Evolutionary conservation across 1,139 yeast species (phyloP).

Genomic region (Kodamaea arcana): DNA sequence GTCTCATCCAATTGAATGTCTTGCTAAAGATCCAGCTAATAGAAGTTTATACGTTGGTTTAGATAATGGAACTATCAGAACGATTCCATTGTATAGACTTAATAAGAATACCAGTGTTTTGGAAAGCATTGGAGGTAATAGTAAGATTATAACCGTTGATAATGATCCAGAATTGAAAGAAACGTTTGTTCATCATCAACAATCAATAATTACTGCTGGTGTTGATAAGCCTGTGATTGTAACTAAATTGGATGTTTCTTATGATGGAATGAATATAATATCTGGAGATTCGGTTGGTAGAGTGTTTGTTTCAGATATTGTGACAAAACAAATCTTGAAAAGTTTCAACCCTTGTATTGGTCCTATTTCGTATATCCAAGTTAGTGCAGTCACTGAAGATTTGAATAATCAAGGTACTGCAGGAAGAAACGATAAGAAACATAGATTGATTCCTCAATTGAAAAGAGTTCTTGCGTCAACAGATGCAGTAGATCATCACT

Average conservation of each 20-base stretch:
- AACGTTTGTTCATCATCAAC: constrained; percentile 59
- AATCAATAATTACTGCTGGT: constrained; percentile 7
- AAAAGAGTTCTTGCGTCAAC: constrained; percentile 52
- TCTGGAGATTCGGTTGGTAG: constrained; percentile 75
- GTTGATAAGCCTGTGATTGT: constrained; percentile 22
- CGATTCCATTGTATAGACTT: constrained; percentile 53
- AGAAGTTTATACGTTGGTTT: constrained; percentile 72
- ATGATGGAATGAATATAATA: constrained; percentile 71
- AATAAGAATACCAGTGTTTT: constrained; percentile 39
- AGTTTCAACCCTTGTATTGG: constrained; percentile 54
- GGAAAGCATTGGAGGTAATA: constrained; percentile 56
- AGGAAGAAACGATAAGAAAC: constrained; percentile 34
- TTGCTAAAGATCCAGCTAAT: constrained; percentile 79
- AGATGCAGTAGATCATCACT: constrained; percentile 45
- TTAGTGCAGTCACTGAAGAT: constrained; percentile 11
- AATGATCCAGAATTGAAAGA: constrained; percentile 47
- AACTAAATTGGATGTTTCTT: constrained; percentile 54
- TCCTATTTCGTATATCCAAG: constrained; percentile 27
- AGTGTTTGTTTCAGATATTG: constrained; percentile 65
- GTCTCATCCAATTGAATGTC: constrained; percentile 51
- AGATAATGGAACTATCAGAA: constrained; percentile 56
- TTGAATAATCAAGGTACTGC: constrained; percentile 9
- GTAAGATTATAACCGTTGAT: constrained; percentile 49
- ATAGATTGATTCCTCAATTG: constrained; percentile 47
- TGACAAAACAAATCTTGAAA: constrained; percentile 72